Percentiles rank a stretch among this genome's conserved stretches.
Conservation (phyloP, 2,329 filamentous ascomycete species). For the Xylaria sp. region DNA sequence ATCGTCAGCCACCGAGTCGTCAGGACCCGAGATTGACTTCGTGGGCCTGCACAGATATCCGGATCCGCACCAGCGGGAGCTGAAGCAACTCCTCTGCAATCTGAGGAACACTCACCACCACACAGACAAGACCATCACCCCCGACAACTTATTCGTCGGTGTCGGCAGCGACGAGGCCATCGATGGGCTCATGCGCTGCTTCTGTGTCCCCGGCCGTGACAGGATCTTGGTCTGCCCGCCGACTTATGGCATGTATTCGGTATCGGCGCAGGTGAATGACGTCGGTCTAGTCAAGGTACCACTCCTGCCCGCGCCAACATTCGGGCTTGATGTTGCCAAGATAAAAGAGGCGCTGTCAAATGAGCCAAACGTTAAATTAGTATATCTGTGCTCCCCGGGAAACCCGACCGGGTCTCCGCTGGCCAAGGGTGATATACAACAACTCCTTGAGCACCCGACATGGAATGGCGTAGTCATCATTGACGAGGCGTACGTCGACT, state of each 20-base stretch:
- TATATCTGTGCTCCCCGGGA: slow-evolving; percentile 93
- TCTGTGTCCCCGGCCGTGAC: slow-evolving; percentile 87
- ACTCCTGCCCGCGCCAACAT: slow-evolving; percentile 75
- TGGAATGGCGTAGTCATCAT: slow-evolving; percentile 96
- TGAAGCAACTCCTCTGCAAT: slow-evolving; percentile 88
- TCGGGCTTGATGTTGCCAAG: slow-evolving; percentile 77
- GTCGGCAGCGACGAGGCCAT: slow-evolving; percentile 98
- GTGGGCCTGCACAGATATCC: slow-evolving; percentile 92
- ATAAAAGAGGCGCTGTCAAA: slow-evolving; percentile 73
- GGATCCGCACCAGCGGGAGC: slow-evolving; percentile 88
- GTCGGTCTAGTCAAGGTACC: slow-evolving; percentile 88
- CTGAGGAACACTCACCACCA: slow-evolving; percentile 88
- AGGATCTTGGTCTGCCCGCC: slow-evolving; percentile 95
- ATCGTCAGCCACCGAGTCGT: slow-evolving; percentile 49
- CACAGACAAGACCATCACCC: slow-evolving; percentile 76
- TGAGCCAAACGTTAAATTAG: slow-evolving; percentile 78
- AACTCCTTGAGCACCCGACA: slow-evolving; percentile 82
- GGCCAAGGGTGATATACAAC: slow-evolving; percentile 76
- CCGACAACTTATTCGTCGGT: slow-evolving; percentile 91
- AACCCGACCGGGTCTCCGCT: slow-evolving; percentile 90
- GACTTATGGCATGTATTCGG: slow-evolving; percentile 98
- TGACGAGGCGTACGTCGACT: slow-evolving; percentile 97
- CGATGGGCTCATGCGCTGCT: slow-evolving; percentile 91
- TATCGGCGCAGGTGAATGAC: slow-evolving; percentile 95
- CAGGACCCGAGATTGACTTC: slow-evolving; percentile 74